Base-by-base conservation (phyloP, 2,329 filamentous ascomycete species). In the Aphanocladium album region DNA sequence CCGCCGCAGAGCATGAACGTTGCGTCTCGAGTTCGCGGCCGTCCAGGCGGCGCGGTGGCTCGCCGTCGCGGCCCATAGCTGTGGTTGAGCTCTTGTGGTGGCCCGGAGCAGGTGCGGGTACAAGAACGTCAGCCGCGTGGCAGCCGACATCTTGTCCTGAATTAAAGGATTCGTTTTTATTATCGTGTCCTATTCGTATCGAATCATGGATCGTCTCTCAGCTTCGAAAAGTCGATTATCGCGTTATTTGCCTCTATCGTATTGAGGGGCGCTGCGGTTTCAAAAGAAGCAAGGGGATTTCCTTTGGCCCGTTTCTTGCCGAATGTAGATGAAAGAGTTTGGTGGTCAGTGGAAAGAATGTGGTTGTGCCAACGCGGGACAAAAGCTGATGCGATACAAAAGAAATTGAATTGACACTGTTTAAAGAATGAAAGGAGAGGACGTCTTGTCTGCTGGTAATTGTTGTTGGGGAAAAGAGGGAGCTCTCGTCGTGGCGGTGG, bases 21-120 rank as follows among this genome's bases (percentile, higher is more conserved):
- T 41, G 12, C 45, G 55, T 57, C 45, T 39, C 30, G 54, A 19
- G 54, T 27, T 57, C 19, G 33, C 43, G 7, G 54, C 54, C 16
- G 54, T 27, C 45, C 14, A 49, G 23, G 45, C 16, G 30, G 30
- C 19, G 33, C 33, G 43, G 54, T 19, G 58, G 5, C 63, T 77
- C 3, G 75, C 69, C 62, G 80, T 77, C 1, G 71, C 64, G 21
- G 70, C 68, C 61, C 69, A 66, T 57, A 66, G 67, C 66, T 69
- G 68, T n/a, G 39, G 57, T 27, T 58, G 49, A 2, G 50, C 68
- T 63, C 76, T 73, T 58, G 80, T 73, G 16, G 64, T 68, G 50
- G 60, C 77, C 59, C 86, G 84, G 72, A 88, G 83, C 59, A 90
- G 73, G 66, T 86, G 84, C 50, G 88, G 87, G 66, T 89, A 90